These are phyloP conservation scores for Carex parvula DNA, from an alignment of 176 grass and related monocot genomes.

Conservation along the genomic window DNA sequence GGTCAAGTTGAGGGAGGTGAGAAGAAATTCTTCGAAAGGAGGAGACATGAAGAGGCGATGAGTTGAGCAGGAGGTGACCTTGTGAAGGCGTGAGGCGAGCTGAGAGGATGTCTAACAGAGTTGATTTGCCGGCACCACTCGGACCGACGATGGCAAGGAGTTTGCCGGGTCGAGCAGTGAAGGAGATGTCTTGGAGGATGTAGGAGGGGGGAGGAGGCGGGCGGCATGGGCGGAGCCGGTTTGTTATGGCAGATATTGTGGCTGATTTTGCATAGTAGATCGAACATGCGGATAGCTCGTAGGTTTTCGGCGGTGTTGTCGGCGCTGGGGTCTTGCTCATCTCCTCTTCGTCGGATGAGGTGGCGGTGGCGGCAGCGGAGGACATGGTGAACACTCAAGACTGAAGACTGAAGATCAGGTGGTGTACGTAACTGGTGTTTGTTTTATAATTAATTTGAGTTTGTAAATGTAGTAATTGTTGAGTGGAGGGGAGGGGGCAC, in stretches of 20 bases:
- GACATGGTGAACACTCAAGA: slow-evolving; percentile 7
- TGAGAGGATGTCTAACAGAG: slow-evolving; percentile 84
- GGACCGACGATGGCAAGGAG: slow-evolving; percentile 83
- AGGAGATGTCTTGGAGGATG: slow-evolving; percentile 79
- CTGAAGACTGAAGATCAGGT: neutral
- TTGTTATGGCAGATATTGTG: slow-evolving; percentile 24
- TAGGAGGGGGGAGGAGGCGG: slow-evolving; percentile 37
- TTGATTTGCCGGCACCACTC: slow-evolving; percentile 91
- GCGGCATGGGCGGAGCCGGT: slow-evolving; percentile 42
- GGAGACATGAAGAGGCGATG: slow-evolving; percentile 40
- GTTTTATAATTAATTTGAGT: neutral
- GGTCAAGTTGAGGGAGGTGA: slow-evolving; percentile 71
- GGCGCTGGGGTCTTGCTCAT: neutral
- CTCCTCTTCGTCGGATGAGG: slow-evolving; percentile 30
- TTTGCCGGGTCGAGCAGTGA: slow-evolving; percentile 66
- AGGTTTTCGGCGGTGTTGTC: slow-evolving; percentile 21
- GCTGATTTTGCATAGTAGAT: slow-evolving; percentile 81
- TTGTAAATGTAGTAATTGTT: neutral
- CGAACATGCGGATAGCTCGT: slow-evolving; percentile 65
- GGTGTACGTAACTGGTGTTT: slow-evolving; percentile 14
- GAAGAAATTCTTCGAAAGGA: slow-evolving; percentile 72
- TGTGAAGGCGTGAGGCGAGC: slow-evolving; percentile 55
- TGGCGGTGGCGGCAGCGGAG: slow-evolving; percentile 29
- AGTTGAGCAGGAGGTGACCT: slow-evolving; percentile 64
- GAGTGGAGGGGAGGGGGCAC: neutral